These are phyloP conservation scores for Apophysomyces variabilis DNA, from an alignment of 371 early-diverging fungal genomes.

Conservation along the genomic window DNA sequence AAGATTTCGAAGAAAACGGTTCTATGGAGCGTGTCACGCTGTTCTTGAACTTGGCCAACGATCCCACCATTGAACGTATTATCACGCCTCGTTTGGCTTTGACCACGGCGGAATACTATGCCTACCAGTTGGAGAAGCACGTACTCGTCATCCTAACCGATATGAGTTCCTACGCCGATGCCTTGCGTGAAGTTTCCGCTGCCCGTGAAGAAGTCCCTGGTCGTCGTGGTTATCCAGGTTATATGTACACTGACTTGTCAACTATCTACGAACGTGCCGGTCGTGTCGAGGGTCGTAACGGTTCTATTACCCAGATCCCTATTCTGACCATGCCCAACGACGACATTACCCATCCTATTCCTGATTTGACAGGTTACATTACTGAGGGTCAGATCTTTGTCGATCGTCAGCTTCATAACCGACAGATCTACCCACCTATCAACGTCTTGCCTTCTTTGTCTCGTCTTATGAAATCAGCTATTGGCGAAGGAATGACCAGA, in stretches of 20 bases:
- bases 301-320: slow-evolving; percentile 99
- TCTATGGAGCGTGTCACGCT: slow-evolving; percentile 98
- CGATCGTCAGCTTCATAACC: slow-evolving; percentile 99
- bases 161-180: slow-evolving; percentile 99
- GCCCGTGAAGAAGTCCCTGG: slow-evolving; percentile 99
- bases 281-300: slow-evolving; percentile 99
- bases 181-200: slow-evolving; percentile 99
- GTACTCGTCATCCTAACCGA: slow-evolving; percentile 99
- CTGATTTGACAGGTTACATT: slow-evolving; percentile 99
- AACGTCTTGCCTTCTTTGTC: slow-evolving; percentile 99
- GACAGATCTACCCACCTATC: slow-evolving; percentile 99
- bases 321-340: slow-evolving; percentile 99
- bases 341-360: slow-evolving; percentile 99
- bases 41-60: slow-evolving; percentile 99
- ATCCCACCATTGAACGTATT: slow-evolving; percentile 99
- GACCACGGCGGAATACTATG: slow-evolving; percentile 99
- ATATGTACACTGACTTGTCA: slow-evolving; percentile 99
- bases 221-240: slow-evolving; percentile 99
- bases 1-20: slow-evolving; percentile 99
- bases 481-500: slow-evolving; percentile 99
- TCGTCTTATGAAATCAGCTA: slow-evolving; percentile 99
- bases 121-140: slow-evolving; percentile 99
- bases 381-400: slow-evolving; percentile 99
- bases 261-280: slow-evolving; percentile 99
- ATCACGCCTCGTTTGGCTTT: slow-evolving; percentile 99